phyloP scores from a whole-genome alignment of 1,284 basidiomycete species.

The Leucoagaricus sp. region DNA sequence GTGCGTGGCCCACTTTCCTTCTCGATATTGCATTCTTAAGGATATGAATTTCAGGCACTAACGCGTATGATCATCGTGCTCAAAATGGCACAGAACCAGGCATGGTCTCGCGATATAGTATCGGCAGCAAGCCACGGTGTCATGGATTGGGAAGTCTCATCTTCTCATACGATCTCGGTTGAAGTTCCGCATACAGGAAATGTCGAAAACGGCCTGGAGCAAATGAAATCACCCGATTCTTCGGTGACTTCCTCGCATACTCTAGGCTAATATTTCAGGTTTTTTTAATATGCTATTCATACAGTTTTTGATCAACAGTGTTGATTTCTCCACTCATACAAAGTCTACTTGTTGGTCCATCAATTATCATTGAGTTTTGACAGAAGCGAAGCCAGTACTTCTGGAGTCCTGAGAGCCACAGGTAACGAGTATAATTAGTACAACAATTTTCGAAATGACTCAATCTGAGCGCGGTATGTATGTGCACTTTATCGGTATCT shows the following conservation, averaged over 20 bases:
- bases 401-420: no score
- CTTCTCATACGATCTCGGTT: slow-evolving; percentile 32
- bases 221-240: neutral
- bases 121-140: slow-evolving; percentile 28
- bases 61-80: slow-evolving; percentile 37
- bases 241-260: slow-evolving; percentile 1
- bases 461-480: no score
- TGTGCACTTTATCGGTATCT: no score
- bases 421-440: no score
- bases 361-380: no score
- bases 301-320: neutral
- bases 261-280: neutral
- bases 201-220: neutral
- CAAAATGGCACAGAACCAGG: slow-evolving; percentile 37
- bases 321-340: no score
- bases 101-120: slow-evolving; percentile 36
- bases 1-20: slow-evolving; percentile 21
- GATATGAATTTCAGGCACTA: slow-evolving; percentile 25
- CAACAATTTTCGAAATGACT: no score
- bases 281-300: neutral
- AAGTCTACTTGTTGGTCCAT: no score
- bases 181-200: slow-evolving; percentile 16
- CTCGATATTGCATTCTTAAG: neutral
- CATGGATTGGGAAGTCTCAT: slow-evolving; percentile 37
- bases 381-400: no score